Evolutionary conservation across 2,329 filamentous ascomycete genomes (phyloP), one percentile per base, ranked within the genome.

Genomic region (Aspergillus fumigatiaffinis): DNA sequence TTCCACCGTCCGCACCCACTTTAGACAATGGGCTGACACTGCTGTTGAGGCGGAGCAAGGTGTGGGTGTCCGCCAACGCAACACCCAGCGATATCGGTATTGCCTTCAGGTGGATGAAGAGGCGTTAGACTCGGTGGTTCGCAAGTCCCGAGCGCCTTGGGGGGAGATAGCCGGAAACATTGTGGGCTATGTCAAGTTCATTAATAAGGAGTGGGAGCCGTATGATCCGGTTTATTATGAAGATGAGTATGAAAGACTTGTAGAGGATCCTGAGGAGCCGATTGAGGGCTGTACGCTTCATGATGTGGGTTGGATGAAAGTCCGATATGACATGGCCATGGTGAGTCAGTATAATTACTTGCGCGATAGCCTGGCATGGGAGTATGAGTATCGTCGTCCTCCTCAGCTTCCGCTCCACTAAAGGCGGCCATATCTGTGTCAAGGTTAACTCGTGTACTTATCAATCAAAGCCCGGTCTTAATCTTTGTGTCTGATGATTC

Each of bases 291-390:
- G 51, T 56, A 59, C 55, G 1, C 26, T 53, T 26, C 20, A 60
- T 5, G 28, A 61, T 46, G 60, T 64, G n/a, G 62, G 62, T 23
- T 63, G 60, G 62, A 64, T 63, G 60, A 64, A 59, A 8, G 48
- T 61, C 17, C 25, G 21, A 0, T 62, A 51, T 50, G 32, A 54
- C 44, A 28, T 20, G 20, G 56, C 49, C 12, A 17, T 56, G 56
- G 3, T 56, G 21, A 25, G 28, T 9, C 54, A 26, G 10, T 60
- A 53, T 23, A 12, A 54, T 23, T 10, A 56, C n/a, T 6, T 62
- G 12, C n/a, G 25, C 21, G 44, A 55, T 50, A 17, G 20, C 23
- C 14, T 53, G 23, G 54, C 59, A 38, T 64, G 60, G 60, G 35
- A 60, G 57, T 62, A 58, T 51, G 28, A 29, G 14, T 50, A 46